Evolutionary conservation across 2,329 filamentous ascomycete genomes (phyloP).

Genomic region (Claviceps arundinis): DNA sequence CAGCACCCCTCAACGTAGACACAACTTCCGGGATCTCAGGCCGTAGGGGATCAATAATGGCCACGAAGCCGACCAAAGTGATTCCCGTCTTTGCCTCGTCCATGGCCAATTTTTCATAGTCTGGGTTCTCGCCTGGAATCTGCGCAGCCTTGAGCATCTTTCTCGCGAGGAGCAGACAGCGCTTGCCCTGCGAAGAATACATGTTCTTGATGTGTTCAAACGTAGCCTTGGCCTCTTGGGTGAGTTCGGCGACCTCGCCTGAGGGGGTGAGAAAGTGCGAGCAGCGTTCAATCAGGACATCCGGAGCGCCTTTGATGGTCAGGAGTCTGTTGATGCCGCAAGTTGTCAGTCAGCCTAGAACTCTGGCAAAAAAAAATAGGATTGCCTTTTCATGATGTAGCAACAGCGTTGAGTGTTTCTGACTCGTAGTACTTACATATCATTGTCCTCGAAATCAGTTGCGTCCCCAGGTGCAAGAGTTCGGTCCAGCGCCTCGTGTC

Average conservation of each 20-base stretch:
- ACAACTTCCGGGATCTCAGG: conserved; percentile 58
- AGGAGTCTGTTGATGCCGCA: conserved; percentile 31
- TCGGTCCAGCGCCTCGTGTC: conserved; percentile 18
- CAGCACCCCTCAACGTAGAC: conserved; percentile 51
- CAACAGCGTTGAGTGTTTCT: no score
- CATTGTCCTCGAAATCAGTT: conserved; percentile 20
- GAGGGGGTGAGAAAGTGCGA: conserved; percentile 40
- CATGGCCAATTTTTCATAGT: conserved; percentile 41
- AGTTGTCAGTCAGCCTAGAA: not conserved
- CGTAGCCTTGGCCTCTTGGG: conserved; percentile 25
- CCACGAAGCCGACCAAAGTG: conserved; percentile 59
- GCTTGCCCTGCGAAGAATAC: conserved; percentile 56
- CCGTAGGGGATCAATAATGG: conserved; percentile 66
- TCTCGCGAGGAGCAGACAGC: conserved; percentile 53
- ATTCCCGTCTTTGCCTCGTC: conserved; percentile 43
- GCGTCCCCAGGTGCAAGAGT: conserved; percentile 25
- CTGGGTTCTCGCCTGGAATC: conserved; percentile 22
- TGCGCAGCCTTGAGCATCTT: conserved; percentile 36
- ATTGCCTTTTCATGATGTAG: no score
- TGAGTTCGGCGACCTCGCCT: conserved; percentile 39
- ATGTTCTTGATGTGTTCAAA: conserved; percentile 50
- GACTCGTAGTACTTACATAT: conserved; percentile 18
- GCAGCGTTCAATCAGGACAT: conserved; percentile 55
- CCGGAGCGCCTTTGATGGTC: conserved; percentile 69
- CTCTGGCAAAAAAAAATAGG: not conserved